Base-by-base conservation (phyloP, 1,284 basidiomycete genomes). In the Abortiporus biennis region DNA sequence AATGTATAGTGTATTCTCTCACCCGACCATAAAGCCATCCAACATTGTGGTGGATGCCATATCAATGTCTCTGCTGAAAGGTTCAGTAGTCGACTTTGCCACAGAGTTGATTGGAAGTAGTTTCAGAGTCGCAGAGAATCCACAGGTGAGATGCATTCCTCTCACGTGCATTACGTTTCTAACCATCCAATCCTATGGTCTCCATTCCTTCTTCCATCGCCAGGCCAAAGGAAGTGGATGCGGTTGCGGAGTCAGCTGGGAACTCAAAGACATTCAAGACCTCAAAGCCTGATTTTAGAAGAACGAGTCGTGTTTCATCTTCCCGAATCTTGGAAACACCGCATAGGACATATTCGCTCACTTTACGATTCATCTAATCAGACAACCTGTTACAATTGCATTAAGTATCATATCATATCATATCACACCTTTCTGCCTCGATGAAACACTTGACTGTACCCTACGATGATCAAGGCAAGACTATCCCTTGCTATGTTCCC, bases 241-340 rank as follows among this genome's bases (percentile, higher is more conserved):
- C 50, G 92, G 92, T 1, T 95, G 92, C 56, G 91, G 92, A 20
- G 81, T 93, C 35, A 93, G 90, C 60, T 92, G 88, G 89, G 90
- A 92, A 55, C 68, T 90, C 38, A 89, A 86, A 58, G 63, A n/a
- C n/a, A n/a, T n/a, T 29, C 9, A 29, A n/a, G 27, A 8, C n/a
- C 27, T 29, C 9, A 29, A 29, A 29, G 27, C n/a, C 27, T n/a
- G 27, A n/a, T 29, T 29, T 29, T n/a, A 29, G n/a, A 29, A n/a
- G 27, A 29, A 29, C 27, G n/a, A n/a, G n/a, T n/a, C n/a, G n/a
- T n/a, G n/a, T n/a, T n/a, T n/a, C n/a, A n/a, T n/a, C n/a, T n/a
- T n/a, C n/a, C n/a, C n/a, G n/a, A n/a, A n/a, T n/a, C n/a, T n/a
- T n/a, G n/a, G n/a, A n/a, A n/a, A n/a, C n/a, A n/a, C n/a, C n/a